Conservation (phyloP, 2,329 filamentous ascomycete genomes). For the Pyrenochaeta sp. region DNA sequence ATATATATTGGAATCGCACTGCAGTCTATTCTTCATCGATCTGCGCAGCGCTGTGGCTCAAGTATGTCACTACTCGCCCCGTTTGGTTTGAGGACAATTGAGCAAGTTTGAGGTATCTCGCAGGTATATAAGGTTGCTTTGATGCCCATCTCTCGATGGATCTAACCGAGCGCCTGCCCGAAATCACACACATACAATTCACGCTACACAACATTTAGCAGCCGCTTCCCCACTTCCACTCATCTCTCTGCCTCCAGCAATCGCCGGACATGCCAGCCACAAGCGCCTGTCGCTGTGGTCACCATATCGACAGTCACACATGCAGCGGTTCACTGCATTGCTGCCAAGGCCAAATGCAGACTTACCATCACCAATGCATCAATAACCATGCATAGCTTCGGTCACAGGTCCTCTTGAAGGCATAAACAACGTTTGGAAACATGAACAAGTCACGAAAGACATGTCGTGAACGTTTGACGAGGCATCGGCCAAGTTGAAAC, state of each 20-base stretch:
- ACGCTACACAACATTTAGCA: background rate
- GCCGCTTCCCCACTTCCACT: background rate
- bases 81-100: background rate
- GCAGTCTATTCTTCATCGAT: background rate
- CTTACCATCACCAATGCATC: background rate
- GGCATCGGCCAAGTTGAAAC: conserved; percentile 19
- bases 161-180: background rate
- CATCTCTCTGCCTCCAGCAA: background rate
- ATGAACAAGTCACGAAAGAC: background rate
- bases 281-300: background rate
- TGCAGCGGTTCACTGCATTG: background rate
- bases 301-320: background rate
- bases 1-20: background rate
- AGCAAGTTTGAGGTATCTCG: conserved; percentile 1
- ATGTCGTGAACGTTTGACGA: background rate
- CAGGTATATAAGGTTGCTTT: background rate
- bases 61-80: background rate
- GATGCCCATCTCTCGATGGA: background rate
- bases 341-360: background rate
- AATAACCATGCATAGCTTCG: background rate
- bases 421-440: background rate
- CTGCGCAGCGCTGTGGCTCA: background rate
- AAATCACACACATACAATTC: background rate
- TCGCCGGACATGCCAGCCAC: background rate
- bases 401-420: background rate